Conservation (phyloP, 176 grass and related monocot genomes). For the Aegilops tauschii region DNA sequence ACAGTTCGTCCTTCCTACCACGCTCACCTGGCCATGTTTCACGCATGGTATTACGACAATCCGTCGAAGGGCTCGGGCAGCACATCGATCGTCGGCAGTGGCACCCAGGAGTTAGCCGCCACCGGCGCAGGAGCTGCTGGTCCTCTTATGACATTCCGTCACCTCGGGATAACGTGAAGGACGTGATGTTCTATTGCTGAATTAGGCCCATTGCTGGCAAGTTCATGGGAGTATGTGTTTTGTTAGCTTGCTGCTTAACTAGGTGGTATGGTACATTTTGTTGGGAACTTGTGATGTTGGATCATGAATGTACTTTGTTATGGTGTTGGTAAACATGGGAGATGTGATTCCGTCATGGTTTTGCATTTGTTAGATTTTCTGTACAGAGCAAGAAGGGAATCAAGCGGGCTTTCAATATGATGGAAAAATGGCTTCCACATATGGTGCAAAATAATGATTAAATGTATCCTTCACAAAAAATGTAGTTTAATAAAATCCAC, state of each 20-base stretch:
- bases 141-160: conserved; percentile 11
- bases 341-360: background rate
- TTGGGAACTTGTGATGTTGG: background rate
- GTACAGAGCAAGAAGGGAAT: no score
- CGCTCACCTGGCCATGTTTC: conserved; percentile 63
- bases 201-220: background rate
- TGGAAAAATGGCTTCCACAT: no score
- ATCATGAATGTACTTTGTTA: background rate
- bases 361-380: background rate
- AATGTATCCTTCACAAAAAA: no score
- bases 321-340: background rate
- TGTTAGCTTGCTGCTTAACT: background rate
- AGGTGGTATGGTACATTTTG: background rate
- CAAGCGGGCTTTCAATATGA: no score
- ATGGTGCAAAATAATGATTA: no score
- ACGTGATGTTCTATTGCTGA: conserved; percentile 81
- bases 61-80: conserved; percentile 22
- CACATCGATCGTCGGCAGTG: background rate
- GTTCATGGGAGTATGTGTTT: background rate
- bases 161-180: conserved; percentile 50
- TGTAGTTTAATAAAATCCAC: no score
- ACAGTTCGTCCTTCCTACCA: conserved; percentile 77
- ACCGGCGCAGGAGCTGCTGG: background rate
- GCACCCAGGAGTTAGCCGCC: background rate
- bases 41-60: conserved; percentile 53